Conservation (phyloP, 2,329 filamentous ascomycete species). For the Pezizomycotina sp. region DNA sequence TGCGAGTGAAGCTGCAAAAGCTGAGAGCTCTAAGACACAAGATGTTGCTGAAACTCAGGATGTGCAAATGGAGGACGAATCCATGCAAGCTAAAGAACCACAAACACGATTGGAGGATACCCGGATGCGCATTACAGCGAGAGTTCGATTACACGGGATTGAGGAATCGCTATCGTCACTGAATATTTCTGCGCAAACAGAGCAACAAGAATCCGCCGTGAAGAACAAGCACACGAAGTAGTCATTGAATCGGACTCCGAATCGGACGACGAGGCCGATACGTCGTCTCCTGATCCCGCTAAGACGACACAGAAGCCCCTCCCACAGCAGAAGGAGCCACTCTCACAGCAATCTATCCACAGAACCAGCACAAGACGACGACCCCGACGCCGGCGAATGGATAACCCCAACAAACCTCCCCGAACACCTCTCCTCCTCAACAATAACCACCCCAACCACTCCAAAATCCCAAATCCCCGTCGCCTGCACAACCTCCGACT, state of each 20-base stretch:
- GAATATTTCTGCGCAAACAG: too few relatives aligned
- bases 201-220: too few relatives aligned
- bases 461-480: constrained; percentile 53
- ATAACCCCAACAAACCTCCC: constrained; percentile 88
- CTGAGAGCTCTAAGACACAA: constrained; percentile 23
- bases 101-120: too few relatives aligned
- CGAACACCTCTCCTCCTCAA: constrained; percentile 40
- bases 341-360: too few relatives aligned
- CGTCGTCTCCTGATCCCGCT: too few relatives aligned
- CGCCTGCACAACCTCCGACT: constrained; percentile 87
- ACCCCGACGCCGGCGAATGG: constrained; percentile 56
- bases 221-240: constrained; percentile 20
- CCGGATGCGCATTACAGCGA: too few relatives aligned
- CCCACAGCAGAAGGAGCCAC: too few relatives aligned
- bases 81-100: background rate
- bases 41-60: constrained; percentile 25
- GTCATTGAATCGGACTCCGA: constrained; percentile 33
- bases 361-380: constrained; percentile 19
- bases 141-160: too few relatives aligned
- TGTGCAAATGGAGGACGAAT: constrained; percentile 25
- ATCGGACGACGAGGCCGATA: too few relatives aligned
- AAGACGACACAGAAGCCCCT: constrained; percentile 37
- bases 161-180: too few relatives aligned
- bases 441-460: constrained; percentile 30
- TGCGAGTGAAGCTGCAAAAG: constrained; percentile 22